phyloP scores from a whole-genome alignment of 2,329 filamentous ascomycete genomes.

The Macroventuria anomochaeta region DNA sequence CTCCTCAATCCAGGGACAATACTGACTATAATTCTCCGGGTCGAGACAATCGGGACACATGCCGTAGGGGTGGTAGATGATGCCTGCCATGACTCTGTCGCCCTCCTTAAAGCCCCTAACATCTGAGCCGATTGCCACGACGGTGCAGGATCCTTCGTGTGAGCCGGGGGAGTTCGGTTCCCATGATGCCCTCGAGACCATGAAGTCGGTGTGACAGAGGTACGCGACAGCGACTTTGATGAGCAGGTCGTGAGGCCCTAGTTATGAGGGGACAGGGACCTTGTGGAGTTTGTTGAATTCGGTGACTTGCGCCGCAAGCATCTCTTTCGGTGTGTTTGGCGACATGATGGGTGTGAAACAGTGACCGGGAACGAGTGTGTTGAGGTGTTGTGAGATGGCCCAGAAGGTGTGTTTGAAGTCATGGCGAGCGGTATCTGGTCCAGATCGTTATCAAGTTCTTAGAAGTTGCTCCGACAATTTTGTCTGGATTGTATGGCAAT shows the following conservation, averaged over 20 bases:
- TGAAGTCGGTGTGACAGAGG: constrained; percentile 68
- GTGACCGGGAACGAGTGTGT: neutral
- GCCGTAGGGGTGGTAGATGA: constrained; percentile 62
- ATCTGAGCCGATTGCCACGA: constrained; percentile 55
- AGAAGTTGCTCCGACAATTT: neutral
- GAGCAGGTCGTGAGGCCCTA: constrained; percentile 62
- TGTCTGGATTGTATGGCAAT: neutral
- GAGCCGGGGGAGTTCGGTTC: constrained; percentile 53
- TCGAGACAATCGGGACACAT: constrained; percentile 60
- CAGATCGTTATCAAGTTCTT: neutral
- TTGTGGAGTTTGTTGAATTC: constrained; percentile 61
- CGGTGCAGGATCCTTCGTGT: constrained; percentile 61
- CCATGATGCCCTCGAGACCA: constrained; percentile 62
- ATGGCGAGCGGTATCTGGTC: too few relatives aligned
- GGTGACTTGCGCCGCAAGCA: constrained; percentile 58
- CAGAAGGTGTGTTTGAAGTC: neutral
- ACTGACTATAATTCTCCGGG: constrained; percentile 59
- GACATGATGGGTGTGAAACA: neutral
- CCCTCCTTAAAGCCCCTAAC: constrained; percentile 56
- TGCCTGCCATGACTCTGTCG: constrained; percentile 63
- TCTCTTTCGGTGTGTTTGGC: constrained; percentile 50
- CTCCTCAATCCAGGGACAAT: constrained; percentile 50
- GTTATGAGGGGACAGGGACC: constrained; percentile 56
- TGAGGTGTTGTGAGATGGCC: too few relatives aligned
- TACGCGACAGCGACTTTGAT: constrained; percentile 66